Percentiles rank a stretch among this genome's conserved stretches.
Evolutionary conservation across 208 protist species (phyloP).

Genomic region (Trypanosoma theileri): DNA sequence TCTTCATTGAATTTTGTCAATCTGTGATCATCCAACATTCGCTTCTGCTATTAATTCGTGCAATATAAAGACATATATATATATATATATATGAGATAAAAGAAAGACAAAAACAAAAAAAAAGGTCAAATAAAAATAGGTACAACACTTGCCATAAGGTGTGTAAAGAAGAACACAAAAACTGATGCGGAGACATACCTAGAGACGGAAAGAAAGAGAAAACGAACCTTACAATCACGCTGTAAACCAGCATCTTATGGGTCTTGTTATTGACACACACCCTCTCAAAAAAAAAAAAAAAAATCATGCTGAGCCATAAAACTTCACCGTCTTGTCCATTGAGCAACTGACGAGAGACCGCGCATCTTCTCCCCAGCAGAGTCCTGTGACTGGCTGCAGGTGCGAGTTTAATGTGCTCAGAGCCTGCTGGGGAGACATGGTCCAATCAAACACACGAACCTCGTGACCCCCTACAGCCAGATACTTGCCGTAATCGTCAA

Average conservation of each 20-base stretch:
- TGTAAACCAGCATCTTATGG: neutral
- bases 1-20: neutral
- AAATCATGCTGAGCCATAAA: conserved; percentile 34
- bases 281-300: neutral
- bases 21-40: neutral
- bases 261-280: neutral
- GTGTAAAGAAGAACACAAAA: too few species aligned
- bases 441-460: conserved; percentile 33
- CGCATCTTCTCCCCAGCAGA: conserved; percentile 49
- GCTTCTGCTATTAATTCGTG: neutral
- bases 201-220: neutral
- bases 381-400: conserved; percentile 27
- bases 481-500: conserved; percentile 39
- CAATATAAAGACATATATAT: conserved; percentile 7
- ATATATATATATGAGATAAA: neutral
- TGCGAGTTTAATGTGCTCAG: conserved; percentile 21
- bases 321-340: conserved; percentile 46
- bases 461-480: conserved; percentile 24
- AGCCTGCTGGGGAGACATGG: conserved; percentile 9
- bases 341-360: conserved; percentile 37
- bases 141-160: neutral
- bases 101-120: neutral
- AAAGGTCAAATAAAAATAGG: neutral
- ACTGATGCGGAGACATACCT: too few species aligned
- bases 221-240: neutral